These are phyloP conservation scores for Eimeria falciformis DNA, from an alignment of 169 alveolate species.

Conservation along the genomic window DNA sequence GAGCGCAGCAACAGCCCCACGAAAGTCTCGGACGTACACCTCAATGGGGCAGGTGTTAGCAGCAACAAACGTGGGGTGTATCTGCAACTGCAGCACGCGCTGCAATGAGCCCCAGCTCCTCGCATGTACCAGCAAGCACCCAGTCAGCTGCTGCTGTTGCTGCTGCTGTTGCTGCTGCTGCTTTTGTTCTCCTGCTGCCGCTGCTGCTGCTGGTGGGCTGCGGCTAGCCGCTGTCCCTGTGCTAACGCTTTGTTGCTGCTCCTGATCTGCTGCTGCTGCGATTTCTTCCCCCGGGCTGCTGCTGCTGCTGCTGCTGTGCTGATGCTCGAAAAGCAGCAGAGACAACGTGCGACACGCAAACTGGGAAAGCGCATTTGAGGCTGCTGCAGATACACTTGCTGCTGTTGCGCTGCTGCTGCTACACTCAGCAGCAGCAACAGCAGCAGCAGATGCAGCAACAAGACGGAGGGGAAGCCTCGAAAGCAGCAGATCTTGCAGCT, in stretches of 20 bases:
- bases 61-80: constrained; percentile 18
- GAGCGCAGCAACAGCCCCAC: not conserved
- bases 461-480: not conserved
- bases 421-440: not conserved
- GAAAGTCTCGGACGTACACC: not conserved
- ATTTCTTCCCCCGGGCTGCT: not conserved
- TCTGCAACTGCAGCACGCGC: constrained; percentile 44
- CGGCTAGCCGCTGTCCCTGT: too few species aligned
- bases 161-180: constrained; percentile 45
- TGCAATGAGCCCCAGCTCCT: not conserved
- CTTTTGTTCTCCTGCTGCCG: not conserved
- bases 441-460: not conserved
- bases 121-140: constrained; percentile 47
- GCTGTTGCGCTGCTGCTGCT: constrained; percentile 44
- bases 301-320: not conserved
- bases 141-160: constrained; percentile 37
- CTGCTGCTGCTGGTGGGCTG: not conserved
- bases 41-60: constrained; percentile 30
- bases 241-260: too few species aligned
- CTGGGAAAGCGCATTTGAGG: too few species aligned
- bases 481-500: constrained; percentile 37
- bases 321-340: not conserved
- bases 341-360: too few species aligned
- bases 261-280: not conserved
- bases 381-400: not conserved